Percentiles rank a stretch among this genome's conserved stretches.
Conservation (phyloP, 768 basidiomycete species). For the Collybia sordida region DNA sequence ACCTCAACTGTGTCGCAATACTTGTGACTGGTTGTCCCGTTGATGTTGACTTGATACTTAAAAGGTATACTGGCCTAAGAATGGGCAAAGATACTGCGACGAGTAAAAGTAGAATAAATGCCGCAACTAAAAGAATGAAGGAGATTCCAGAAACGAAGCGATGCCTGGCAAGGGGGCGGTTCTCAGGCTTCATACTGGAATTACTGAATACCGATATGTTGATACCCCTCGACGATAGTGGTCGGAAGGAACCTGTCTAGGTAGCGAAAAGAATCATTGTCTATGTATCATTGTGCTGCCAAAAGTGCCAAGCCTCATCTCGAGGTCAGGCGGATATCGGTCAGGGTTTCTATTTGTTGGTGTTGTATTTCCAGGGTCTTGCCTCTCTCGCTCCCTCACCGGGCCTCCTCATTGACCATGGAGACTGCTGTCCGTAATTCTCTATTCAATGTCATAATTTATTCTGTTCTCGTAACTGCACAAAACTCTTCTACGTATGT, state of each 20-base stretch:
- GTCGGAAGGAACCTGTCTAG: too few relatives aligned
- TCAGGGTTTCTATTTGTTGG: too few relatives aligned
- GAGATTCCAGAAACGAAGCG: slow-evolving; percentile 45
- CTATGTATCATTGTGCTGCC: too few relatives aligned
- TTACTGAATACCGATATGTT: too few relatives aligned
- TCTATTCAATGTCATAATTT: background rate
- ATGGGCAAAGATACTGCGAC: slow-evolving; percentile 77
- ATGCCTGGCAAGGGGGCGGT: slow-evolving; percentile 46
- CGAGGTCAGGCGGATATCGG: too few relatives aligned
- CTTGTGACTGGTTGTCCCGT: slow-evolving; percentile 39
- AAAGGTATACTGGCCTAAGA: slow-evolving; percentile 65
- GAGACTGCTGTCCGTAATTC: too few relatives aligned
- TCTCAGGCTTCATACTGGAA: slow-evolving; percentile 19
- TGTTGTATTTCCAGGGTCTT: too few relatives aligned
- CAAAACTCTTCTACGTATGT: slow-evolving; percentile 10
- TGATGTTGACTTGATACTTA: slow-evolving; percentile 41
- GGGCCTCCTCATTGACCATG: too few relatives aligned
- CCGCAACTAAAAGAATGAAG: slow-evolving; percentile 48
- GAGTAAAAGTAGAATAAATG: slow-evolving; percentile 75
- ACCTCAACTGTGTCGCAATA: slow-evolving; percentile 59
- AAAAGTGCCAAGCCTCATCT: too few relatives aligned
- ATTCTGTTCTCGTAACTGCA: background rate
- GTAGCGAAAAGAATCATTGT: too few relatives aligned
- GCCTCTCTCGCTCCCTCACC: too few relatives aligned
- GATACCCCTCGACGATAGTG: too few relatives aligned